Conservation (phyloP, 1,139 yeast genomes). For the Candida sp. region DNA sequence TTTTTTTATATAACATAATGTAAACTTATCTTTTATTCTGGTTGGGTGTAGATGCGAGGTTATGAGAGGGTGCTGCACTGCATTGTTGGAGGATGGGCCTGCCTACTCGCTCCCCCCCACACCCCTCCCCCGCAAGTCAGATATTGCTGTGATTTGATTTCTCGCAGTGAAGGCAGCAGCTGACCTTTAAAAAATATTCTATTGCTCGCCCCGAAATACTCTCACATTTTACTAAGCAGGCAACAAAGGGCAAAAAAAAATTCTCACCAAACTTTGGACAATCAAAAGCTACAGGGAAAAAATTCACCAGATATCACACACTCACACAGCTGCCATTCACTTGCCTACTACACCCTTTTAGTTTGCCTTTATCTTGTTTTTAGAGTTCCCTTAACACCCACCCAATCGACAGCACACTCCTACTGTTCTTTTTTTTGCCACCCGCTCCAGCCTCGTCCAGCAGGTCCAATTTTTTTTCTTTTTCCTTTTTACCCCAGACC, state of each 20-base stretch:
- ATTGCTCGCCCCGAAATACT: neutral
- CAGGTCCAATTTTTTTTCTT: neutral
- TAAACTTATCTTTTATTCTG: neutral
- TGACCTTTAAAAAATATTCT: too few relatives aligned
- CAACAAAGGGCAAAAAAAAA: neutral
- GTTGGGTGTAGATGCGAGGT: neutral
- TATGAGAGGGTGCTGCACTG: too few relatives aligned
- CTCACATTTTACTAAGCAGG: neutral
- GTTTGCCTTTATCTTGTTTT: too few relatives aligned
- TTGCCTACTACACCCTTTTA: too few relatives aligned
- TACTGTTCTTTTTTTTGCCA: too few relatives aligned
- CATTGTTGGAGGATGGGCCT: too few relatives aligned
- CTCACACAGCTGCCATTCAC: too few relatives aligned
- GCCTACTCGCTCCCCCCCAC: neutral
- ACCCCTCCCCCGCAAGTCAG: neutral
- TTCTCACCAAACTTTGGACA: neutral
- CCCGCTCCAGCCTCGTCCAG: too few relatives aligned
- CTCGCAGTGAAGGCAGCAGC: neutral
- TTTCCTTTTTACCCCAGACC: constrained; percentile 7
- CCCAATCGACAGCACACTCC: too few relatives aligned
- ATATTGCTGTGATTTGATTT: neutral
- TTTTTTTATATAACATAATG: neutral
- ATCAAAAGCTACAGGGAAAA: too few relatives aligned
- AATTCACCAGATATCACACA: too few relatives aligned
- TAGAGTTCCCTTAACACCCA: too few relatives aligned